Base-by-base conservation (phyloP, 2,329 filamentous ascomycete genomes). In the Sporothrix protearum region DNA sequence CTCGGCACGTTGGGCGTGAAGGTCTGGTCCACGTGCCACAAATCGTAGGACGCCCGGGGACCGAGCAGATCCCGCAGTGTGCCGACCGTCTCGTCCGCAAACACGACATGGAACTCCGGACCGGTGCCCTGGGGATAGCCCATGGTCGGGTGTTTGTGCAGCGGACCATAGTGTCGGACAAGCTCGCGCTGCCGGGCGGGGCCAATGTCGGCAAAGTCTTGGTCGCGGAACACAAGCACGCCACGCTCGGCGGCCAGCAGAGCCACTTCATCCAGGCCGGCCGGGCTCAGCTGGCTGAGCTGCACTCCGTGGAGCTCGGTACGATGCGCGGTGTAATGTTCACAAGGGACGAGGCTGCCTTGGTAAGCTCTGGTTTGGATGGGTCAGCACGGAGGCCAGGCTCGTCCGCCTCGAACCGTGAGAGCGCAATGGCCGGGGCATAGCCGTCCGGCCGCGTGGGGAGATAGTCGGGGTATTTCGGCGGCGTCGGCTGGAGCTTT, bases 1-100 rank as follows among this genome's bases (percentile, higher is more conserved):
- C 93, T 92, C 0, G 94, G 94, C 1, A 94, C 93, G 81, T 97
- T 94, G 75, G 87, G 83, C 82, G 97, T 94, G 78, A 96, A 97
- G 0, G 92, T 92, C 2, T 97, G 90, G 76, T 97, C 94, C 0
- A 90, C 92, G 82, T 97, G 94, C 93, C 94, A 97, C 6, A 92
- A 92, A 1, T 96, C 89, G 1, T 90, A 92, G 80, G 90, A 94
- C 1, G 92, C 93, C n/a, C 91, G 86, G 55, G 87, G 87, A 73
- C 77, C 83, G 71, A 92, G 88, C 14, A 74, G 71, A 53, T 85
- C 81, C 10, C 72, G 72, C 5, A 73, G 70, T 12, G 85, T 80
- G 14, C 84, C 86, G 1, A 83, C 86, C 7, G 85, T 88, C 76
- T 92, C 90, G 30, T 88, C 88, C 83, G 71, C 89, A 79, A 92